These are phyloP conservation scores for Lithospermum erythrorhizon DNA, from an alignment of 257 asterid genomes.

Conservation along the genomic window DNA sequence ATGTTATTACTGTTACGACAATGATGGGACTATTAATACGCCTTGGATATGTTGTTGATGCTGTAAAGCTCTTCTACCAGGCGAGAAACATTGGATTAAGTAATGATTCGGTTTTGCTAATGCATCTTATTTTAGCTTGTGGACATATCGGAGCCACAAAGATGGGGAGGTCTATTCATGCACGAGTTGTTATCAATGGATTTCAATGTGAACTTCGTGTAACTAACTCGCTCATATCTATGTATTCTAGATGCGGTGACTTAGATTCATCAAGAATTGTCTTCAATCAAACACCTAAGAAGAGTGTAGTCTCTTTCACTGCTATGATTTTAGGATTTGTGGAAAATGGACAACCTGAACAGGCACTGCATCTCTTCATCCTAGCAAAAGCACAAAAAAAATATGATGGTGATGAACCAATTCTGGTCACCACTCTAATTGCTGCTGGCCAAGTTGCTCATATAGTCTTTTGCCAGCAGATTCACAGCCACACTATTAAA, in stretches of 20 bases:
- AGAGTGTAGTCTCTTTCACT: slow-evolving; percentile 15
- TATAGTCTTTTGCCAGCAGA: slow-evolving; percentile 14
- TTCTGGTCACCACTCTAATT: slow-evolving; percentile 10
- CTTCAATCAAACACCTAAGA: not conserved
- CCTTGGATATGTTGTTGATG: slow-evolving; percentile 13
- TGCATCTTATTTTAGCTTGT: slow-evolving; percentile 20
- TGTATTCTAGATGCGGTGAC: slow-evolving; percentile 12
- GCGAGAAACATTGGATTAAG: slow-evolving; percentile 2
- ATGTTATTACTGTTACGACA: slow-evolving; percentile 18
- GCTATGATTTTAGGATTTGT: slow-evolving; percentile 12
- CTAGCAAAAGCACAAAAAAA: slow-evolving; percentile 3
- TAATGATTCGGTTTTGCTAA: slow-evolving; percentile 9
- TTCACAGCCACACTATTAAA: slow-evolving; percentile 14
- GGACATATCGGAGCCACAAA: slow-evolving; percentile 7
- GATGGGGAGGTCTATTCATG: slow-evolving; percentile 17
- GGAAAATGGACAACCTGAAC: slow-evolving; percentile 9
- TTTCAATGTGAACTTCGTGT: slow-evolving; percentile 4
- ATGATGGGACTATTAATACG: slow-evolving; percentile 11
- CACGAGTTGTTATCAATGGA: slow-evolving; percentile 3
- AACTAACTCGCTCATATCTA: slow-evolving; percentile 13
- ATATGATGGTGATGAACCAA: not conserved
- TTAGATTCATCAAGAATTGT: slow-evolving; percentile 9
- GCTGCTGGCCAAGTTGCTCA: slow-evolving; percentile 10
- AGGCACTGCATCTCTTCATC: slow-evolving; percentile 14
- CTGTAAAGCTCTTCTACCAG: slow-evolving; percentile 11